These are phyloP conservation scores for Eremothecium gossypii DNA, from an alignment of 1,139 yeast genomes.

Conservation along the genomic window DNA sequence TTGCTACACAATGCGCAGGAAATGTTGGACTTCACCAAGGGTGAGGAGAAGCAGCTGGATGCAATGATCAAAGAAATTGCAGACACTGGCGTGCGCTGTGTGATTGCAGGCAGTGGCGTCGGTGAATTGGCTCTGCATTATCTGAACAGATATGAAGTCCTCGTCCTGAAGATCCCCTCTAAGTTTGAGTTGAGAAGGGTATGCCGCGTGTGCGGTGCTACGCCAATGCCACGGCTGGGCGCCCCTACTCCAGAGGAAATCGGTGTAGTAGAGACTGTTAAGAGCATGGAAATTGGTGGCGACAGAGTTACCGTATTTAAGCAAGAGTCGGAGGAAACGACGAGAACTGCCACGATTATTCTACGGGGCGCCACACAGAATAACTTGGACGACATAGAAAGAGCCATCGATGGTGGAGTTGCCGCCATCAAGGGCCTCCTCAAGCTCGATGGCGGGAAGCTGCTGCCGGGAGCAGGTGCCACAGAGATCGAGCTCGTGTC, in stretches of 20 bases:
- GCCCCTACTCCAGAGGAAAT: slow-evolving; percentile 94
- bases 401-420: slow-evolving; percentile 97
- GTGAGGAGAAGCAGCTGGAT: slow-evolving; percentile 92
- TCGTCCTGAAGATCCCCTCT: slow-evolving; percentile 83
- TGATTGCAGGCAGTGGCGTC: slow-evolving; percentile 85
- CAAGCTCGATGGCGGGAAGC: slow-evolving; percentile 54
- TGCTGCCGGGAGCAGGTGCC: slow-evolving; percentile 96
- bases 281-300: slow-evolving; percentile 92
- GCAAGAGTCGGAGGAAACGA: slow-evolving; percentile 53
- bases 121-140: slow-evolving; percentile 93
- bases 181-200: slow-evolving; percentile 90
- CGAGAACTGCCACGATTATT: slow-evolving; percentile 85
- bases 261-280: slow-evolving; percentile 81
- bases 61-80: slow-evolving; percentile 73
- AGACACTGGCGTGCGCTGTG: slow-evolving; percentile 79
- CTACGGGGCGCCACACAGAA: slow-evolving; percentile 97
- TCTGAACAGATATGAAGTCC: slow-evolving; percentile 73
- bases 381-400: slow-evolving; percentile 84
- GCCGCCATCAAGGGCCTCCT: slow-evolving; percentile 82
- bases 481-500: slow-evolving; percentile 85
- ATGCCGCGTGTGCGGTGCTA: slow-evolving; percentile 95
- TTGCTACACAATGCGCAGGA: slow-evolving; percentile 91
- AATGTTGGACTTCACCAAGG: slow-evolving; percentile 91
- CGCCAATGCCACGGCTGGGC: slow-evolving; percentile 90
- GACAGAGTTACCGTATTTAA: slow-evolving; percentile 92